Percentiles rank a stretch among this genome's conserved stretches.
These are phyloP conservation scores for Penicillium parvum DNA, from an alignment of 495 filamentous ascomycete species.

Conservation along the genomic window DNA sequence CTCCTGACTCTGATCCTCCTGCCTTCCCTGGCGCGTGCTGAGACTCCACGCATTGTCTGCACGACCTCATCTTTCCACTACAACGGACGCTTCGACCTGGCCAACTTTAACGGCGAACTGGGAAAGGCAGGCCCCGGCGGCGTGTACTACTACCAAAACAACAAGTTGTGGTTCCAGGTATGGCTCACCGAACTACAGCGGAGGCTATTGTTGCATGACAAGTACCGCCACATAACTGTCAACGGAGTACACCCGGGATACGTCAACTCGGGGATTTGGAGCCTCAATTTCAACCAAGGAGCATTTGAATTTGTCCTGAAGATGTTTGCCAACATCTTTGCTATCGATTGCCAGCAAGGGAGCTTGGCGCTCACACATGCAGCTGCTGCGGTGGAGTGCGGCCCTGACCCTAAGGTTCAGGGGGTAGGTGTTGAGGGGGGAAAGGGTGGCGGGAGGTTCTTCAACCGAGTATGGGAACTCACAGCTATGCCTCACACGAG, in stretches of 20 bases:
- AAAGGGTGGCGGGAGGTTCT: conserved; percentile 21
- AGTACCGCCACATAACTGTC: conserved; percentile 23
- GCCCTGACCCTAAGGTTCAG: conserved; percentile 15
- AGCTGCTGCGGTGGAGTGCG: conserved; percentile 19
- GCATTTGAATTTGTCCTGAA: neutral
- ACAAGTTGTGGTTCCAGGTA: conserved; percentile 25
- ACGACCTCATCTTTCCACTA: conserved; percentile 24
- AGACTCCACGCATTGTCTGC: conserved; percentile 22
- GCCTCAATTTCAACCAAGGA: neutral
- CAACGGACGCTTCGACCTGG: conserved; percentile 12
- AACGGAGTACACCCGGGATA: conserved; percentile 26
- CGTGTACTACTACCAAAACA: conserved; percentile 24
- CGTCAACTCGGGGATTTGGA: conserved; percentile 19
- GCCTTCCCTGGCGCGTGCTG: conserved; percentile 14
- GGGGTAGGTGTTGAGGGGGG: conserved; percentile 7
- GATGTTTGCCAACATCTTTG: conserved; percentile 6
- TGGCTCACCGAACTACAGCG: conserved; percentile 22
- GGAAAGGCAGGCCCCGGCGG: conserved; percentile 1
- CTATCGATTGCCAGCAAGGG: conserved; percentile 19
- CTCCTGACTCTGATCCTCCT: conserved; percentile 22
- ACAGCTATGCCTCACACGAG: conserved; percentile 6
- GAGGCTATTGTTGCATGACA: conserved; percentile 11
- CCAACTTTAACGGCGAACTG: conserved; percentile 5
- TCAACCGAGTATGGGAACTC: conserved; percentile 28
- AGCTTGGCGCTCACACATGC: conserved; percentile 21